Evolutionary conservation across 805 yeast genomes (phyloP), one percentile per base, ranked within the genome.

Genomic region (Ogataea zsoltii): DNA sequence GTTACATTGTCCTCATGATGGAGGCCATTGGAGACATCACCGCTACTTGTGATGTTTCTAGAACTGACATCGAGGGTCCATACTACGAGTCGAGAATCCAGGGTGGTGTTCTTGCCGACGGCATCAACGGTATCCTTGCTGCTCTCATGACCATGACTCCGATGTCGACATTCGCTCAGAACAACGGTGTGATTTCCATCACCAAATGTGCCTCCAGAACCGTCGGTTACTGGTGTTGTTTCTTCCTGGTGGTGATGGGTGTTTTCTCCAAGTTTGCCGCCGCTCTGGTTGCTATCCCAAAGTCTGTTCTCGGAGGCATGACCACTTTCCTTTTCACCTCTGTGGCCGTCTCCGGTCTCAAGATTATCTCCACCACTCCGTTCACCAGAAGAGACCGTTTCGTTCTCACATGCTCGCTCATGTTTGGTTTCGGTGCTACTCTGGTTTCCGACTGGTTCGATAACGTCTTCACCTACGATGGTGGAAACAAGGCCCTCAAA

Each of bases 11-110:
- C 21, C 68, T 87, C 56, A 85, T 88, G 80, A 88, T 89, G 89
- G 97, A 91, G 71, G 86, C 96, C 44, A 88, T 90, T 61, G 97
- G 97, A 65, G 97, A 90, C 66, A 85, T 90, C 61, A 88, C 96
- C 26, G 97, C 97, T 29, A 88, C 96, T 34, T 85, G 88, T 46
- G 97, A 90, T 66, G 97, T 91, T 16, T 87, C 96, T 7, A 74
- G 96, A 56, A 70, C 85, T 50, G 89, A 85, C 50, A 90, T 88
- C 46, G 91, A 85, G 61, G 97, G 97, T 52, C 82, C 79, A 36
- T 57, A 75, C 15, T 90, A 85, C 63, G 96, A 90, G 56, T 79
- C 91, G 14, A 75, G 97, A 66, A 76, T 91, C 54, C 97, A 91
- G 70, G 97, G 97, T 58, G 97, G 96, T 67, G 79, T 90, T 37